Base-by-base conservation (phyloP, 306 rosid species). In the Trichosanthes cucumerina region DNA sequence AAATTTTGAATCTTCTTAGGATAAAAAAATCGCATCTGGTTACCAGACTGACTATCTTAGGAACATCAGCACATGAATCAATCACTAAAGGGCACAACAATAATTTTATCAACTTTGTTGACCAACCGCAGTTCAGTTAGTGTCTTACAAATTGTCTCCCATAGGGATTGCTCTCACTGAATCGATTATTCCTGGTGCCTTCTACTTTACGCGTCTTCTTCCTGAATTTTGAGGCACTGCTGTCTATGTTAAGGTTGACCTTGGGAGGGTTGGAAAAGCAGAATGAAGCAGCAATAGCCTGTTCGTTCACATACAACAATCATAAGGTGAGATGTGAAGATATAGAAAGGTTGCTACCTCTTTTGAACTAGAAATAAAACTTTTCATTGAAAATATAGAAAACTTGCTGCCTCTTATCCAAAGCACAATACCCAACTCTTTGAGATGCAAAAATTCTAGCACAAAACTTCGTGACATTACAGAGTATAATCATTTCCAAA, bases 221-320 rank as follows among this genome's bases (percentile, higher is more conserved):
- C 80, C 91, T 89, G 78, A 86, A 85, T 86, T 91, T 92, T 3
- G 98, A 91, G 62, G 96, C 93, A 77, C 79, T 85, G 85, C 97
- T 95, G 81, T 92, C 96, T 62, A 95, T 81, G 88, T 90, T 87
- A 62, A 95, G 81, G 85, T 73, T 88, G 72, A 95, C 88, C 88
- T 89, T 92, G 1, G 98, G 97, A 14, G 98, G 98, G 79, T 89
- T 90, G 36, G 96, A 82, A 79, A 95, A 92, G 84, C 98, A 85
- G 80, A 95, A 95, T 3, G 98, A 95, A 34, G 86, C 84, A 34
- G 92, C 96, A 60, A 92, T 91, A 26, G 89, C 98, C 98, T 94
- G 88, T n/a, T 18, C 78, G 87, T n/a, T 18, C 78, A 78, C 73
- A 38, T 53, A 10, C 65, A 83, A 10, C 65, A 83, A 64, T 46